phyloP scores from a whole-genome alignment of 495 filamentous ascomycete genomes.

The Trichocladium uniseriatum region DNA sequence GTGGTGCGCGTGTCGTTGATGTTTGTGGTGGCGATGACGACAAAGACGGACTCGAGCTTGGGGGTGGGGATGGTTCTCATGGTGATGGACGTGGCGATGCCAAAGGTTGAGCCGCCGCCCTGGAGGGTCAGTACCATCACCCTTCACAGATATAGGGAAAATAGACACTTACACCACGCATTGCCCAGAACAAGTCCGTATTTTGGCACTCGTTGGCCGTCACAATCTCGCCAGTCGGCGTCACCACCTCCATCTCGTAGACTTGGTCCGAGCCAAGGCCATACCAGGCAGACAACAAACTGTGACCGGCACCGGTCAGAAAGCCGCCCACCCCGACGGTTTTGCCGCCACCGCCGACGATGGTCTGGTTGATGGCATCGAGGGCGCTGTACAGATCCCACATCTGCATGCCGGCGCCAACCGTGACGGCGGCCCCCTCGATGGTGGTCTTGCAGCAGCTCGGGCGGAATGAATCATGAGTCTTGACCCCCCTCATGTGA shows the following conservation, averaged over 20 bases:
- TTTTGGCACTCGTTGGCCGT: slow-evolving; percentile 47
- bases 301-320: slow-evolving; percentile 53
- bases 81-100: slow-evolving; percentile 51
- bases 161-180: slow-evolving; percentile 41
- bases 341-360: slow-evolving; percentile 28
- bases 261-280: slow-evolving; percentile 57
- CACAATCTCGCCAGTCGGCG: slow-evolving; percentile 43
- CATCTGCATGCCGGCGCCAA: slow-evolving; percentile 32
- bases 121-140: slow-evolving; percentile 6
- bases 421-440: slow-evolving; percentile 29
- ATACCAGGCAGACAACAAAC: slow-evolving; percentile 41
- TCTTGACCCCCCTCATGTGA: slow-evolving; percentile 32
- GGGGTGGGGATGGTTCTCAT: slow-evolving; percentile 31
- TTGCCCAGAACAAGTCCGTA: slow-evolving; percentile 57
- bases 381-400: slow-evolving; percentile 24
- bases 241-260: slow-evolving; percentile 54
- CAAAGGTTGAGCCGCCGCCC: slow-evolving; percentile 58
- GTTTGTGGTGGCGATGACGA: slow-evolving; percentile 12
- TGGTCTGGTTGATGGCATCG: slow-evolving; percentile 25
- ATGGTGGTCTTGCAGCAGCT: slow-evolving; percentile 29
- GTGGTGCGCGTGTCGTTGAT: slow-evolving; percentile 5
- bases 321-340: slow-evolving; percentile 41
- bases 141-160: background rate
- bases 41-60: slow-evolving; percentile 12
- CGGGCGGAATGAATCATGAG: slow-evolving; percentile 34